phyloP scores from a whole-genome alignment of 2,329 filamentous ascomycete species.

The Colletotrichum sp. region DNA sequence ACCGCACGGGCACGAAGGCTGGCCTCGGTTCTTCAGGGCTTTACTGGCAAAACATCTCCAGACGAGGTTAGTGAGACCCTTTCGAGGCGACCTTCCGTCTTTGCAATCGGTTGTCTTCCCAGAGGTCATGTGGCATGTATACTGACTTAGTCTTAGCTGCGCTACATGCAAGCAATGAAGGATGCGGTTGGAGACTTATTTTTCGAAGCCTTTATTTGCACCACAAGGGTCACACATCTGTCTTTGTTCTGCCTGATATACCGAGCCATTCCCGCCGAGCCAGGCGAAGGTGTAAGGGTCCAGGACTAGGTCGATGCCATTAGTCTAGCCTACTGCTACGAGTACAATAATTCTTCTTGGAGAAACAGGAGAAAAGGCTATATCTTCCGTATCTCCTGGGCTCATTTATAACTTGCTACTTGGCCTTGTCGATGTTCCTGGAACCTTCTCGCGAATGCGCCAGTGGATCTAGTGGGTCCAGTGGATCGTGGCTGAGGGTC shows the following conservation, averaged over 20 bases:
- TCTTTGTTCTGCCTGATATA: slow-evolving; percentile 29
- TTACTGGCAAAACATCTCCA: neutral
- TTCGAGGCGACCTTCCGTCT: neutral
- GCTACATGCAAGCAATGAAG: neutral
- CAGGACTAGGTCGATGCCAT: too few species aligned
- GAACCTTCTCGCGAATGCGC: too few species aligned
- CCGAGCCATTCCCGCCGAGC: slow-evolving; percentile 24
- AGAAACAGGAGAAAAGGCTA: too few species aligned
- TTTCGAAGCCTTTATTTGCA: slow-evolving; percentile 19
- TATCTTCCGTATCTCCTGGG: too few species aligned
- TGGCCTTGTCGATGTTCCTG: too few species aligned
- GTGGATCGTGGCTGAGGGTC: too few species aligned
- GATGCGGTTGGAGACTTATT: slow-evolving; percentile 7
- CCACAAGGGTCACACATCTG: slow-evolving; percentile 23
- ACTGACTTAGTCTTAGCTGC: neutral
- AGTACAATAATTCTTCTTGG: too few species aligned
- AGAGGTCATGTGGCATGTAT: neutral
- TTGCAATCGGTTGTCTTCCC: neutral
- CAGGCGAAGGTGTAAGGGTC: too few species aligned
- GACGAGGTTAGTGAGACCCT: neutral
- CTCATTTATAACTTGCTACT: too few species aligned
- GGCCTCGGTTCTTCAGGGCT: neutral
- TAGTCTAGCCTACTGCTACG: too few species aligned
- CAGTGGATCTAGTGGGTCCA: too few species aligned
- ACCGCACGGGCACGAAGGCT: slow-evolving; percentile 14